Evolutionary conservation across 176 grass and related monocot species (phyloP).

Genomic region (Pontederia paniculata): DNA sequence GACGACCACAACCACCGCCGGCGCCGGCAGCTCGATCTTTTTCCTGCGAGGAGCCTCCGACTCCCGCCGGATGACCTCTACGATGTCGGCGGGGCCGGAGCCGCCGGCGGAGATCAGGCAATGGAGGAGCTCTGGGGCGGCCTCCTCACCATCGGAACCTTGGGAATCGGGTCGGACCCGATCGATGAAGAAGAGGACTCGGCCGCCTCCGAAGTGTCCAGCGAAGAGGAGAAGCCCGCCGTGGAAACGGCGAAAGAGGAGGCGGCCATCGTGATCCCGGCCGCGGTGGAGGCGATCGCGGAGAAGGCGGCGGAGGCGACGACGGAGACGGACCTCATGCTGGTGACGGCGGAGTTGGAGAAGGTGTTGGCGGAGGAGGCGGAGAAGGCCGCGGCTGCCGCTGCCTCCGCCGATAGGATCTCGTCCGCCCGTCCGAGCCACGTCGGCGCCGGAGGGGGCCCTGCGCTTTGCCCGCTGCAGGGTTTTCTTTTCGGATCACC

Average conservation of each 20-base stretch:
- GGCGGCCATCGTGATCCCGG: constrained; percentile 1
- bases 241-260: constrained; percentile 10
- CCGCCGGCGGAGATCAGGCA: not conserved
- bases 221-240: not conserved
- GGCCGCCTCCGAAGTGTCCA: no score
- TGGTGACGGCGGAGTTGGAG: constrained; percentile 70
- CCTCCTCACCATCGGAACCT: constrained; percentile 27
- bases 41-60: constrained; percentile 9
- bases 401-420: constrained; percentile 10
- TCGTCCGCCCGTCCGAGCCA: constrained; percentile 13
- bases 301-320: constrained; percentile 65
- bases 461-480: constrained; percentile 62
- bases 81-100: not conserved
- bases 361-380: constrained; percentile 54
- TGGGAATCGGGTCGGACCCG: constrained; percentile 18
- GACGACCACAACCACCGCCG: constrained; percentile 33
- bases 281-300: constrained; percentile 48
- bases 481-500: constrained; percentile 78
- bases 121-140: constrained; percentile 13
- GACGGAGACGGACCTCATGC: constrained; percentile 71
- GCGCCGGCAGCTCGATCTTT: not conserved
- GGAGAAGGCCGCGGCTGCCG: constrained; percentile 16
- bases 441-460: constrained; percentile 47
- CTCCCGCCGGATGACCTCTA: constrained; percentile 15
- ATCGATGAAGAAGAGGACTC: constrained; percentile 2